Evolutionary conservation across 2,329 filamentous ascomycete genomes (phyloP), one percentile per base, ranked within the genome.

Genomic region (Amphichorda felina): DNA sequence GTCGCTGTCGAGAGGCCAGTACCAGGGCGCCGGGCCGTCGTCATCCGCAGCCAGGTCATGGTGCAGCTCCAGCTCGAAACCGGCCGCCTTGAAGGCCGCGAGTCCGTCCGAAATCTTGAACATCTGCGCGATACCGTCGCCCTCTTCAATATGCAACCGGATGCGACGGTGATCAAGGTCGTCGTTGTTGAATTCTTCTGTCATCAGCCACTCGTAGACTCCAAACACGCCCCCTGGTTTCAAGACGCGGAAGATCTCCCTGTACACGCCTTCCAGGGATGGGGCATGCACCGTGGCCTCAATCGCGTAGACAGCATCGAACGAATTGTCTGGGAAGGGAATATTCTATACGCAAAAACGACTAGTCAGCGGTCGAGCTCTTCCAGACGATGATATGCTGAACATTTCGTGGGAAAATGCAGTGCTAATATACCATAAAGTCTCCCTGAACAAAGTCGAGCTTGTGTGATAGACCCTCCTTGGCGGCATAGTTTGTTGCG

Each of bases 201-300:
- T 94, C 88, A 95, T 94, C 50, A 94, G 68, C 88, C 88, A 94
- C 60, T 95, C 88, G 63, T 94, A 94, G 35, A 94, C 87, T 51
- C 87, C 88, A 50, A 95, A 95, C 36, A 82, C 70, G 55, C 87
- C 87, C 40, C 88, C 88, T n/a, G 88, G 88, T 72, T 94, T 95
- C 40, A 95, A 68, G 21, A 94, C 86, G 25, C 83, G 81, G 72
- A 79, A 84, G 50, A 95, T 94, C 59, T 94, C 80, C 58, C 75
- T 77, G 66, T 95, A 95, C 43, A 94, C 85, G 43, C 83, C 87
- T 49, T 84, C 79, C 15, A 94, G 72, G 35, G 77, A 82, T 29
- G 88, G 88, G 1, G 88, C 88, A 56, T 95, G 88, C 30, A 89
- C 82, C 2, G 88, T 95, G 2, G 88, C 88, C 64, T 95, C 88